Evolutionary conservation across 208 protist species (phyloP).

Genomic region (Acanthamoeba lenticulata): DNA sequence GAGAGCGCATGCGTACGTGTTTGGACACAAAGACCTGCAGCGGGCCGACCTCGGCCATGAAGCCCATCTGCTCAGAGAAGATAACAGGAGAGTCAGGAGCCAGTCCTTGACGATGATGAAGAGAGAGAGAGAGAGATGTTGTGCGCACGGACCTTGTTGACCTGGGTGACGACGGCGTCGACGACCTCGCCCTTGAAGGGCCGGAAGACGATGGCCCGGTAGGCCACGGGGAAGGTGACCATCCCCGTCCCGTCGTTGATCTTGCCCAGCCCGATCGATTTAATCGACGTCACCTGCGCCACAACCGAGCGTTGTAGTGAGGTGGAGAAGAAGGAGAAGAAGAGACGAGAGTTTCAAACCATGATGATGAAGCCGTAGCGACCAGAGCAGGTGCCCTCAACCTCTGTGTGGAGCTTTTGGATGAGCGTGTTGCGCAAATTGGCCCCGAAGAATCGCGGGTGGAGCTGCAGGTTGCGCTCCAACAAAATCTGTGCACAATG

Average conservation of each 20-base stretch:
- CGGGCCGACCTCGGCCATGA: slow-evolving; percentile 82
- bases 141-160: slow-evolving; percentile 85
- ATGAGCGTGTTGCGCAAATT: slow-evolving; percentile 69
- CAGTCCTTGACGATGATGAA: not conserved
- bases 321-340: not conserved
- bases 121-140: not conserved
- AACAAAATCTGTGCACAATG: slow-evolving; percentile 56
- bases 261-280: slow-evolving; percentile 78
- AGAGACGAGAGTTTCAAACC: slow-evolving; percentile 22
- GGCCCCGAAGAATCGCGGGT: slow-evolving; percentile 77
- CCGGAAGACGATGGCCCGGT: slow-evolving; percentile 85
- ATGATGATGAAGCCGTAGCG: slow-evolving; percentile 85
- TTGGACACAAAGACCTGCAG: slow-evolving; percentile 80
- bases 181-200: slow-evolving; percentile 88
- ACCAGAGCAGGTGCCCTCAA: slow-evolving; percentile 83
- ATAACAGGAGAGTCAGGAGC: not conserved
- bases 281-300: slow-evolving; percentile 70
- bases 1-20: slow-evolving; percentile 19
- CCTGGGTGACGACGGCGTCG: slow-evolving; percentile 83
- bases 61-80: slow-evolving; percentile 74
- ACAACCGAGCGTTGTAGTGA: not conserved
- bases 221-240: slow-evolving; percentile 83
- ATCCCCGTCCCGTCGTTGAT: slow-evolving; percentile 81
- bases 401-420: slow-evolving; percentile 78
- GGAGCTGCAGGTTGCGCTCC: slow-evolving; percentile 69